Evolutionary conservation across 148 eudicot genomes (phyloP).

Genomic region (Cornus controversa): DNA sequence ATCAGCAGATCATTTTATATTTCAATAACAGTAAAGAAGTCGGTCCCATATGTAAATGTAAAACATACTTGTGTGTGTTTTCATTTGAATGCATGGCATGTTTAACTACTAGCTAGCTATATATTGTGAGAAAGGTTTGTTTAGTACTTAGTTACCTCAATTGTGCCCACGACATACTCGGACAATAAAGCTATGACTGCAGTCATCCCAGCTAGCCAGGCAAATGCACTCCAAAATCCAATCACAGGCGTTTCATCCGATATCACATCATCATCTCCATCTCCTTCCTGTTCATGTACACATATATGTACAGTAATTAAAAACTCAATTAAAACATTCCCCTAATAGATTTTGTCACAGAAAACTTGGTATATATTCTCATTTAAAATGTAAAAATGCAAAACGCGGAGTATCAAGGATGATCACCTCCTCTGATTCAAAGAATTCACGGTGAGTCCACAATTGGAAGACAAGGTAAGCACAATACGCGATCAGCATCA

Average conservation of each 20-base stretch:
- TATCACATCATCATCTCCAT: conserved; percentile 31
- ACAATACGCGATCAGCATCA: conserved; percentile 72
- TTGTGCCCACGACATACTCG: conserved; percentile 83
- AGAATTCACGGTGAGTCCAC: conserved; percentile 77
- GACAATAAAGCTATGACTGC: conserved; percentile 69
- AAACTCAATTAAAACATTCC: too few species aligned
- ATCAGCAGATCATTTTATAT: too few species aligned
- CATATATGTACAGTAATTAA: too few species aligned
- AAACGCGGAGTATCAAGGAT: too few species aligned
- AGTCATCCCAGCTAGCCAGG: conserved; percentile 82
- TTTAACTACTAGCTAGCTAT: too few species aligned
- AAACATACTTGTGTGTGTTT: too few species aligned
- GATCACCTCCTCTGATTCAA: conserved; percentile 62
- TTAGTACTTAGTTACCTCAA: conserved; percentile 56
- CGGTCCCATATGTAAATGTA: too few species aligned
- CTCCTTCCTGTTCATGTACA: conserved; percentile 34
- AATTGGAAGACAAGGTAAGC: conserved; percentile 81
- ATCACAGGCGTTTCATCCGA: conserved; percentile 54
- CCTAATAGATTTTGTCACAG: too few species aligned
- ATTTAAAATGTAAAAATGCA: too few species aligned
- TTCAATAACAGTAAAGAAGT: too few species aligned
- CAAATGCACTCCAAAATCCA: conserved; percentile 78
- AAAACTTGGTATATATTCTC: too few species aligned
- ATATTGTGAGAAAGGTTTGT: not conserved
- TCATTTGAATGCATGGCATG: too few species aligned